Base-by-base conservation (phyloP, 2,329 filamentous ascomycete genomes). In the Diaporthe citriasiana region DNA sequence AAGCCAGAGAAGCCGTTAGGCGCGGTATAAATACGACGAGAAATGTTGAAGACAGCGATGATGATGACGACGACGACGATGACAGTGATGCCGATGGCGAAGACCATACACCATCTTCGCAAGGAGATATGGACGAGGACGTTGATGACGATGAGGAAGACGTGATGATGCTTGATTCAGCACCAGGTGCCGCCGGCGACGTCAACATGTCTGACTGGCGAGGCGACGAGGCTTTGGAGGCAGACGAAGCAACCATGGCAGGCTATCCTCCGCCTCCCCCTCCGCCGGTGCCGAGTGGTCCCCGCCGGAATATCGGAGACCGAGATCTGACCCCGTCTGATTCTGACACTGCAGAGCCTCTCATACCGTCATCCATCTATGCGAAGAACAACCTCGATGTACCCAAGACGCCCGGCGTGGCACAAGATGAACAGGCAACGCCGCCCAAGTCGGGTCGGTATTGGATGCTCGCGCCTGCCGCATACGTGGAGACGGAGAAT, bases 391-490 rank as follows among this genome's bases (percentile, higher is more conserved):
- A 92, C 74, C 83, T 93, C 42, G 90, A 93, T 15, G 93, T 98
- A 33, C 97, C 97, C 7, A 93, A 93, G 80, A 98, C 97, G 0
- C 95, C 95, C 0, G 90, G 90, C 30, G 80, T 83, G n/a, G 76
- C 79, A 13, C 80, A 81, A 71, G 74, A 78, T 6, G 81, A 83
- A 8, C 88, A 87, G 77, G 82, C 84, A 69, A 78, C 82, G 59
- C 88, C 89, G 15, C 89, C 90, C n/a, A 89, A 88, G 71, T 92
- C 94, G 15, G 92, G 94, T 17, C 88, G 90, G 70, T 96, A 98
- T 83, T 98, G 96, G 96, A 88, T 97, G 47, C 93, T 95, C 78
- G 95, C 93, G 47, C 95, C 96, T 9, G 86, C 89, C 25, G 89
- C 89, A 42, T 96, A 94, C 81, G 89, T 87, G 57, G 88, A 90